Base-by-base conservation (phyloP, 306 rosid genomes). In the Luffa acutangula region DNA sequence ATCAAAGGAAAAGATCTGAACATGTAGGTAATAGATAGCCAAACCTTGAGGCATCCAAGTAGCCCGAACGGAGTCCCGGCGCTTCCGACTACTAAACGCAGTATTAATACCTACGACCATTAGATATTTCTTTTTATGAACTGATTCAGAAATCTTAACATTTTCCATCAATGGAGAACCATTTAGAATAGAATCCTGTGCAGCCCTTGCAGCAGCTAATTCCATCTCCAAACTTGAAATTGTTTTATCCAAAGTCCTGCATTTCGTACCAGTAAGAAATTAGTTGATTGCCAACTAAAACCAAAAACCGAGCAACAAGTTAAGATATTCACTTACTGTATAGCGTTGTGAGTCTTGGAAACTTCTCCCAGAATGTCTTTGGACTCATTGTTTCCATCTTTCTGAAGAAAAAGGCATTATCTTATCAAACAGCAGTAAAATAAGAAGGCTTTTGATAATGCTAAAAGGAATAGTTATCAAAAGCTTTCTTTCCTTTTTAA, bases 31-130 rank as follows among this genome's bases (percentile, higher is more conserved):
- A 46, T 14, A 36, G 69, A 66, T 79, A 11, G 36, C 42, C 66
- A 79, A 67, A 86, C 91, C 91, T 83, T 86, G 89, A 75, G 91
- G 91, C 89, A 88, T 84, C 91, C 91, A 88, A 78, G 89, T 88
- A 39, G 85, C 83, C 60, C 91, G 91, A 52, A 88, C 82, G 12
- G 91, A 88, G 73, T 88, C 91, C 59, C 91, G 83, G 7, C 91
- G 88, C 74, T 88, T 88, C 54, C 91, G 82, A 84, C 91, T 88
- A 65, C 91, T 88, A 82, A 88, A 88, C 33, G 91, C 89, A 76
- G 91, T 88, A 77, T 88, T 88, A 72, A 88, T 80, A 51, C 91
- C 91, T 3, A 86, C 66, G 11, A 88, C 91, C 89, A 88, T 84
- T 75, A 86, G 76, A 71, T 88, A 86, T 81, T 86, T 88, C 79